Evolutionary conservation across 805 yeast genomes (phyloP).

Genomic region (Limtongozyma cylindracea): DNA sequence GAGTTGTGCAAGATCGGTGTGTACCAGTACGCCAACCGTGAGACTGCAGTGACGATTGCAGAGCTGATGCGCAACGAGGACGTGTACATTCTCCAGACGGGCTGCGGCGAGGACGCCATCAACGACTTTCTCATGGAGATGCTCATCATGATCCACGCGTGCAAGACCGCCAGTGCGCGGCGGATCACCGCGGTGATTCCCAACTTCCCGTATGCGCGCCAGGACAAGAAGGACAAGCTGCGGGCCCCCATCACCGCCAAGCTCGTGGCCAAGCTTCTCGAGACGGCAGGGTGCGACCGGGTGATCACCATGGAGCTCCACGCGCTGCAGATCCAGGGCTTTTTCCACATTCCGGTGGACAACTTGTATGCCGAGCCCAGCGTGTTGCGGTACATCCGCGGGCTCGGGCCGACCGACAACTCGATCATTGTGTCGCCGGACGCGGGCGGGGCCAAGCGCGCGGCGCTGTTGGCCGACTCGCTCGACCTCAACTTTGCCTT

Average conservation of each 20-base stretch:
- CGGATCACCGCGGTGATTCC: conserved; percentile 68
- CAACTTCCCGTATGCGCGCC: conserved; percentile 73
- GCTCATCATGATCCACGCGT: conserved; percentile 58
- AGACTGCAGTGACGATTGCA: conserved; percentile 65
- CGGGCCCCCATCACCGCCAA: conserved; percentile 76
- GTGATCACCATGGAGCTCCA: conserved; percentile 74
- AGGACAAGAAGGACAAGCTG: conserved; percentile 65
- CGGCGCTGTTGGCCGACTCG: conserved; percentile 64
- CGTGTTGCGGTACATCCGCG: conserved; percentile 50
- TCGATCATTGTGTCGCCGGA: conserved; percentile 70
- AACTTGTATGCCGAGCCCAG: conserved; percentile 69
- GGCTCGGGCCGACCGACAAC: conserved; percentile 25
- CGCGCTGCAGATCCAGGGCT: conserved; percentile 79
- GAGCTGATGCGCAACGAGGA: conserved; percentile 76
- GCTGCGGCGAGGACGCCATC: conserved; percentile 42
- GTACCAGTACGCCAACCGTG: conserved; percentile 67
- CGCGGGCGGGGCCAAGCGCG: conserved; percentile 82
- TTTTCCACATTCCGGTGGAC: conserved; percentile 64
- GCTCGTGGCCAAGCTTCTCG: conserved; percentile 58
- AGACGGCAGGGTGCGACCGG: conserved; percentile 71
- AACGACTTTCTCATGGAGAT: conserved; percentile 56
- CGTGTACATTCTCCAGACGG: conserved; percentile 56
- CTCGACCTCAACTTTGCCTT: conserved; percentile 62
- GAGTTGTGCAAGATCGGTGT: conserved; percentile 56
- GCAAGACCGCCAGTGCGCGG: conserved; percentile 64